Conservation (phyloP, 2,329 filamentous ascomycete genomes). For the Cadophora sp. region DNA sequence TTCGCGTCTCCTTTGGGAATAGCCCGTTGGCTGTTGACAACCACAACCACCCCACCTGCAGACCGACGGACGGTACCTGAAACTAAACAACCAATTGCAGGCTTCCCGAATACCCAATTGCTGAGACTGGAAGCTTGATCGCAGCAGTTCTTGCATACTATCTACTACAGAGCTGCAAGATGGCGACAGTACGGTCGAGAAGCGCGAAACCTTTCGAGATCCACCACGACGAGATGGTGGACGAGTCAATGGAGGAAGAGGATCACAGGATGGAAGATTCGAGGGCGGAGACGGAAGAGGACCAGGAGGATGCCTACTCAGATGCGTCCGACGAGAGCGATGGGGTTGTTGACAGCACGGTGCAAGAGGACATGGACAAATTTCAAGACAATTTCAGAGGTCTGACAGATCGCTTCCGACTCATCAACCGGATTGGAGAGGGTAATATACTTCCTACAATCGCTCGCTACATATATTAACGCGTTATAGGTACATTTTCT, state of each 20-base stretch:
- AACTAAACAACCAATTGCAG: slow-evolving; percentile 37
- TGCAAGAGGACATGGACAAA: slow-evolving; percentile 86
- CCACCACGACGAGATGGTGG: slow-evolving; percentile 48
- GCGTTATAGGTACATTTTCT: slow-evolving; percentile 82
- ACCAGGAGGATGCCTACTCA: slow-evolving; percentile 47
- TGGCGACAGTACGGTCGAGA: slow-evolving; percentile 43
- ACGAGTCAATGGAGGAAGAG: slow-evolving; percentile 46
- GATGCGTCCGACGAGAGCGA: slow-evolving; percentile 63
- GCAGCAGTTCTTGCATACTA: slow-evolving; percentile 17
- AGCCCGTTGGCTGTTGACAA: slow-evolving; percentile 25
- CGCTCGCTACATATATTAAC: slow-evolving; percentile 28
- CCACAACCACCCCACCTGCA: slow-evolving; percentile 27
- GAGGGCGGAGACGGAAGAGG: slow-evolving; percentile 47
- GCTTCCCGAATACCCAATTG: slow-evolving; percentile 15
- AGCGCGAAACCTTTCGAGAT: slow-evolving; percentile 48
- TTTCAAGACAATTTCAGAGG: slow-evolving; percentile 83
- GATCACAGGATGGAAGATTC: slow-evolving; percentile 49
- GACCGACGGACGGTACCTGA: slow-evolving; percentile 27
- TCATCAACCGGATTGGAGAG: slow-evolving; percentile 98
- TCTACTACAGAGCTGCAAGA: slow-evolving; percentile 26
- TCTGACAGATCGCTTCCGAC: slow-evolving; percentile 81
- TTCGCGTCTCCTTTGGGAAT: slow-evolving; percentile 31
- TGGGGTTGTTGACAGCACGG: slow-evolving; percentile 67
- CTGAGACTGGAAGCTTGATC: slow-evolving; percentile 24
- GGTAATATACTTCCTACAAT: slow-evolving; percentile 57